Evolutionary conservation across 768 basidiomycete species (phyloP).

Genomic region (Krasilnikovozyma curviuscula): DNA sequence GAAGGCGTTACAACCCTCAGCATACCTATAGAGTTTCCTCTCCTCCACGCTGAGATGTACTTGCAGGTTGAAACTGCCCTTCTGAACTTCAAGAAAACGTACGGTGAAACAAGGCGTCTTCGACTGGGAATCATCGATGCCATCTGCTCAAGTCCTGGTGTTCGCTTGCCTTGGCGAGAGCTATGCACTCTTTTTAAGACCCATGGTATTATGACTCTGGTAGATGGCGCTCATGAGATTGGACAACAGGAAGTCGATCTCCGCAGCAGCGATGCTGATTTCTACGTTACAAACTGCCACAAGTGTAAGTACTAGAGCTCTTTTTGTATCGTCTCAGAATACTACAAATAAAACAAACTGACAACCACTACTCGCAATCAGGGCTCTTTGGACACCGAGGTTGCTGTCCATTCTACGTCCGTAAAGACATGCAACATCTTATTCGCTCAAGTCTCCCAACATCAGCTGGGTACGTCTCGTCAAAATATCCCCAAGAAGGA

Average conservation of each 20-base stretch:
- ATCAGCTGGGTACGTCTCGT: conserved; percentile 19
- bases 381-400: too few species aligned
- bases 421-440: conserved; percentile 29
- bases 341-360: too few species aligned
- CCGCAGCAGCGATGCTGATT: conserved; percentile 41
- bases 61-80: too few species aligned
- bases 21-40: conserved; percentile 39
- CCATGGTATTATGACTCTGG: conserved; percentile 43
- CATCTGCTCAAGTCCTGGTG: conserved; percentile 42
- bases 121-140: conserved; percentile 46
- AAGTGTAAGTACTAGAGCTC: conserved; percentile 75
- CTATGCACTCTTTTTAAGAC: conserved; percentile 45
- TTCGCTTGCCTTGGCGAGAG: conserved; percentile 48
- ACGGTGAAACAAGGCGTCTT: conserved; percentile 30
- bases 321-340: too few species aligned
- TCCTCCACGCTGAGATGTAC: conserved; percentile 38
- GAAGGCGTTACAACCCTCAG: conserved; percentile 37
- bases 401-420: conserved; percentile 54
- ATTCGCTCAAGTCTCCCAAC: conserved; percentile 20
- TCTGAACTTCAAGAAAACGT: too few species aligned
- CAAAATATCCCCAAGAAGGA: too few species aligned
- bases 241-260: conserved; percentile 49
- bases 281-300: conserved; percentile 69
- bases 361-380: too few species aligned
- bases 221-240: conserved; percentile 63